Percentiles rank a stretch among this genome's conserved stretches.
Conservation (phyloP, 305 asterid species). For the Lippia alba region DNA sequence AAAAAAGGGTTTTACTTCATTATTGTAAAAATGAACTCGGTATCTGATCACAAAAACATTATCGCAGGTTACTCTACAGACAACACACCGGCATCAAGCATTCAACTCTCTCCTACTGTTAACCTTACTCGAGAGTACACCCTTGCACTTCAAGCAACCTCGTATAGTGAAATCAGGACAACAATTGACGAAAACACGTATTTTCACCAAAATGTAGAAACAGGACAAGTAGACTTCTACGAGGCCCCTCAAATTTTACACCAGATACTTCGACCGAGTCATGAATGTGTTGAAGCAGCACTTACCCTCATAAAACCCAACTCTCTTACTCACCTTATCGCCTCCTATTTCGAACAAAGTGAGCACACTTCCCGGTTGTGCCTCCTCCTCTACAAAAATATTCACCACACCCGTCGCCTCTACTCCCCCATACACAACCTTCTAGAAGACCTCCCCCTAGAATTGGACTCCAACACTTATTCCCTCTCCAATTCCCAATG, state of each 20-base stretch:
- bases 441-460: slow-evolving; percentile 63
- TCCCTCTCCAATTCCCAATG: slow-evolving; percentile 64
- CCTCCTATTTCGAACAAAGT: slow-evolving; percentile 71
- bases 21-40: slow-evolving; percentile 12
- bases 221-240: slow-evolving; percentile 42
- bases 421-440: slow-evolving; percentile 66
- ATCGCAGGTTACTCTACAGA: slow-evolving; percentile 45
- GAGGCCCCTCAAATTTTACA: slow-evolving; percentile 61
- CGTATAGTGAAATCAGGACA: slow-evolving; percentile 69
- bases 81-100: slow-evolving; percentile 58
- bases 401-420: slow-evolving; percentile 58
- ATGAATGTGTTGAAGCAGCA: slow-evolving; percentile 57
- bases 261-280: slow-evolving; percentile 74
- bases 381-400: slow-evolving; percentile 53
- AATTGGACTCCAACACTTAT: slow-evolving; percentile 41
- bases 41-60: slow-evolving; percentile 8
- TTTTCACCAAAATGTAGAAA: slow-evolving; percentile 42
- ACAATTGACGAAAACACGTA: slow-evolving; percentile 48
- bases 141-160: slow-evolving; percentile 68
- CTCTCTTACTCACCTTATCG: slow-evolving; percentile 58
- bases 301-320: slow-evolving; percentile 49
- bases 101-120: slow-evolving; percentile 75
- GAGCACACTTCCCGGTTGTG: slow-evolving; percentile 69
- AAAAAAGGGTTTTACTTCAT: background rate
- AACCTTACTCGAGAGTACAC: slow-evolving; percentile 72